Conservation (phyloP, 2,329 filamentous ascomycete species). For the Hypoxylon sp. region DNA sequence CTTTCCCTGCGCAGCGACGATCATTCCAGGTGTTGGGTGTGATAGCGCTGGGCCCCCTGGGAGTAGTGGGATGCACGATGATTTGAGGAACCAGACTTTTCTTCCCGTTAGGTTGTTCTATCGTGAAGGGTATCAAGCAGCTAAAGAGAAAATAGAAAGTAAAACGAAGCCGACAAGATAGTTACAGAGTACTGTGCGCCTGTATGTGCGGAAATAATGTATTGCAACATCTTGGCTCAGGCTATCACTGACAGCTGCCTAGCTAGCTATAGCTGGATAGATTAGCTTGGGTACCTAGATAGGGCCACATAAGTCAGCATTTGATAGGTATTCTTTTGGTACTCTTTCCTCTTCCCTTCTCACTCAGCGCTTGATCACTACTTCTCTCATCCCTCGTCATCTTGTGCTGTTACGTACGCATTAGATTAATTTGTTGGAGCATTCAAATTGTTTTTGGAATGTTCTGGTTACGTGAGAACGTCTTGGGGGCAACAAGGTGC, state of each 20-base stretch:
- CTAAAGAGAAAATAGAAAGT: slow-evolving; percentile 43
- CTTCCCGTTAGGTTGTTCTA: slow-evolving; percentile 22
- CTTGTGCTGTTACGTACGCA: slow-evolving; percentile 18
- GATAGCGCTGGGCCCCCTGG: slow-evolving; percentile 24
- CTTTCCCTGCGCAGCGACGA: slow-evolving; percentile 40
- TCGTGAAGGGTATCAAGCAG: slow-evolving; percentile 21
- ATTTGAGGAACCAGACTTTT: slow-evolving; percentile 37
- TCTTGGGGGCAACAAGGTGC: slow-evolving; percentile 13
- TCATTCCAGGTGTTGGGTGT: slow-evolving; percentile 30
- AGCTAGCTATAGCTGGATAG: slow-evolving; percentile 46
- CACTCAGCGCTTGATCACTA: neutral
- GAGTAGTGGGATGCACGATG: slow-evolving; percentile 38
- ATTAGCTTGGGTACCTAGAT: slow-evolving; percentile 33
- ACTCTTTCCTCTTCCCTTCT: slow-evolving; percentile 2
- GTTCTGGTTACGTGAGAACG: slow-evolving; percentile 6
- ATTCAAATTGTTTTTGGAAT: slow-evolving; percentile 10
- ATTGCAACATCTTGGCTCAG: slow-evolving; percentile 43
- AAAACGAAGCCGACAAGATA: slow-evolving; percentile 30
- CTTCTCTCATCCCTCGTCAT: slow-evolving; percentile 12
- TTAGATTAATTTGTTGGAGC: slow-evolving; percentile 2
- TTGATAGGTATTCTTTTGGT: slow-evolving; percentile 9
- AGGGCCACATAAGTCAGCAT: slow-evolving; percentile 14
- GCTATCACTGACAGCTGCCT: slow-evolving; percentile 44
- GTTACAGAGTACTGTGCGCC: slow-evolving; percentile 5
- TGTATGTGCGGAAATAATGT: slow-evolving; percentile 35